phyloP scores from a whole-genome alignment of 2,329 filamentous ascomycete species.

The Cladophialophora chaetospira region DNA sequence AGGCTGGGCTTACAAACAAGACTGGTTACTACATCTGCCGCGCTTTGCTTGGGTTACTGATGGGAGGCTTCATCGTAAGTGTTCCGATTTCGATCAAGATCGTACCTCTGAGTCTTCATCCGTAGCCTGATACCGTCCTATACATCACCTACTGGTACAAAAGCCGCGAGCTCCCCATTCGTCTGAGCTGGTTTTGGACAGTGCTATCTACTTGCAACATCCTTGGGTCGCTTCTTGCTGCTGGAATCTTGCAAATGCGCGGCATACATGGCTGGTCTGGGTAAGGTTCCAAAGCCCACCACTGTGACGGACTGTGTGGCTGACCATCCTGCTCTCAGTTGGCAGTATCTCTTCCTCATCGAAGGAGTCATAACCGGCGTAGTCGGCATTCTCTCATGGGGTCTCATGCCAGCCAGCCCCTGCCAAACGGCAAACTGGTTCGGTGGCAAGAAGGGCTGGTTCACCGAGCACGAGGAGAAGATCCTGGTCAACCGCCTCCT shows the following conservation, averaged over 20 bases:
- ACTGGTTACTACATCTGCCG: conserved; percentile 42
- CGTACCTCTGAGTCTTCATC: background rate
- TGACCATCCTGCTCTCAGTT: conserved; percentile 17
- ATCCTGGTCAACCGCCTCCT: conserved; percentile 63
- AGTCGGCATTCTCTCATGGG: conserved; percentile 57
- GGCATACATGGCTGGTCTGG: conserved; percentile 41
- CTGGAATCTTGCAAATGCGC: conserved; percentile 39
- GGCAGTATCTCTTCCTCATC: conserved; percentile 38
- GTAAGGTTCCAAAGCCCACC: conserved; percentile 41
- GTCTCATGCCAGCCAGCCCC: conserved; percentile 65
- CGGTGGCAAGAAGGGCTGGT: conserved; percentile 64
- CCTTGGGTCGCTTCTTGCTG: conserved; percentile 22
- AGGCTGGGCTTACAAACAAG: conserved; percentile 47
- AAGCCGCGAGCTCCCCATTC: conserved; percentile 65
- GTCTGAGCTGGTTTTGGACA: conserved; percentile 71
- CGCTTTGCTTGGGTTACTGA: conserved; percentile 47
- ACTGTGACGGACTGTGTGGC: background rate
- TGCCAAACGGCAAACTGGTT: conserved; percentile 64
- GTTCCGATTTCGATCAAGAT: background rate
- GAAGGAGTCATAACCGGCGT: conserved; percentile 51
- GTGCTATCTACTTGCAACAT: conserved; percentile 47
- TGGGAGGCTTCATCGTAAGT: conserved; percentile 57
- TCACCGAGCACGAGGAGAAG: conserved; percentile 59
- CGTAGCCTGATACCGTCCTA: conserved; percentile 27
- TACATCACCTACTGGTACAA: conserved; percentile 67